Conservation (phyloP, 805 yeast genomes). For the Torulaspora microellipsoides region DNA sequence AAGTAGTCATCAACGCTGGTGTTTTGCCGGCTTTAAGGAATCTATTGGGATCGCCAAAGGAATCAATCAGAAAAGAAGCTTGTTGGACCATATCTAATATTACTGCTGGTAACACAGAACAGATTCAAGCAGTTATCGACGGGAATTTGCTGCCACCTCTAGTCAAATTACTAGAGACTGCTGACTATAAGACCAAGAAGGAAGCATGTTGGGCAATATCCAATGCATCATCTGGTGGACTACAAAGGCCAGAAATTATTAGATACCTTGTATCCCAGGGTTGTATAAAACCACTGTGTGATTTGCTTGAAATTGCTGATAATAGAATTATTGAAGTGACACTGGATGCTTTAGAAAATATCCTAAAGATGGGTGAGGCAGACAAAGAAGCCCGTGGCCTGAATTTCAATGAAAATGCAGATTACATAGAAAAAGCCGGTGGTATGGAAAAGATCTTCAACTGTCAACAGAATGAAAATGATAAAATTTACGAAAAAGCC, state of each 20-base stretch:
- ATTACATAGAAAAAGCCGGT: conserved; percentile 94
- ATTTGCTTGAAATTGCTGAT: conserved; percentile 81
- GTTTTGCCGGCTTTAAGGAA: conserved; percentile 82
- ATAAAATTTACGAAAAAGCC: conserved; percentile 88
- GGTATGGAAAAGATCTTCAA: conserved; percentile 95
- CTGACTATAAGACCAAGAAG: conserved; percentile 93
- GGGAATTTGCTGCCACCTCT: conserved; percentile 90
- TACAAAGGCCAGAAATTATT: conserved; percentile 87
- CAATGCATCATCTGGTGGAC: conserved; percentile 95
- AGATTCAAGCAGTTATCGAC: conserved; percentile 95
- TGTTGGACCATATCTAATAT: conserved; percentile 99
- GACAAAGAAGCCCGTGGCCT: conserved; percentile 75
- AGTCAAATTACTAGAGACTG: conserved; percentile 70
- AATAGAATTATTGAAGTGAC: conserved; percentile 91
- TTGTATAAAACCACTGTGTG: conserved; percentile 95
- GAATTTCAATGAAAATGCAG: conserved; percentile 77
- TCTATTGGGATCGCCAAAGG: conserved; percentile 78
- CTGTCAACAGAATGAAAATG: conserved; percentile 87
- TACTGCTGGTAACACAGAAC: conserved; percentile 94
- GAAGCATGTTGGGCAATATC: conserved; percentile 99
- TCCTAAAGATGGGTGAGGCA: conserved; percentile 88
- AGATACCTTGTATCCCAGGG: conserved; percentile 91
- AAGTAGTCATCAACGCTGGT: conserved; percentile 88
- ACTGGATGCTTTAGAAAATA: conserved; percentile 90
- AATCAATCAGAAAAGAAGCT: conserved; percentile 91